phyloP scores from a whole-genome alignment of 768 basidiomycete species.

The Amanita jacksonii region DNA sequence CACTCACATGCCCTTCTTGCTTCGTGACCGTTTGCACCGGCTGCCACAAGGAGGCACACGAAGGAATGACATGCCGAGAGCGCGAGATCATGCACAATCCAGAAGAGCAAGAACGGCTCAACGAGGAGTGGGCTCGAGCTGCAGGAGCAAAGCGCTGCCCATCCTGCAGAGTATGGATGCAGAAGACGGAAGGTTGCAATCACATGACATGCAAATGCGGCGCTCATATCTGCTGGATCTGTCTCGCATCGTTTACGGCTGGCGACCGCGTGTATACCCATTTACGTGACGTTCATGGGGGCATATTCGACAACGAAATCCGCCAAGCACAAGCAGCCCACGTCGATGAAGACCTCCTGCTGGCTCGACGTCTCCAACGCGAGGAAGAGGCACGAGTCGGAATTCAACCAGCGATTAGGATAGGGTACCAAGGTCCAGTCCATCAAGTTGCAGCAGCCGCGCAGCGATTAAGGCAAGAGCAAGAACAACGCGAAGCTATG shows the following conservation, averaged over 20 bases:
- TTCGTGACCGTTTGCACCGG: slow-evolving; percentile 37
- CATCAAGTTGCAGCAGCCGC: too few species aligned
- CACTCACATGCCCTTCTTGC: slow-evolving; percentile 43
- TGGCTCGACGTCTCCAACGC: neutral
- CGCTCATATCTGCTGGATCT: slow-evolving; percentile 47
- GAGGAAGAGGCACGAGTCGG: neutral
- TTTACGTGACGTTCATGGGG: slow-evolving; percentile 17
- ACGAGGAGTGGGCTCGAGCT: slow-evolving; percentile 28
- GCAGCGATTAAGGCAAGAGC: neutral
- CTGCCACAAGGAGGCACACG: slow-evolving; percentile 42
- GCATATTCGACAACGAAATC: neutral
- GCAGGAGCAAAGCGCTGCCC: slow-evolving; percentile 40
- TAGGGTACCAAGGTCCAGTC: neutral
- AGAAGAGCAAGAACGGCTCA: slow-evolving; percentile 32
- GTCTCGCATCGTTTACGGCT: slow-evolving; percentile 30
- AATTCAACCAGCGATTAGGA: neutral
- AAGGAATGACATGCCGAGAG: slow-evolving; percentile 41
- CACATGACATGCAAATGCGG: slow-evolving; percentile 45
- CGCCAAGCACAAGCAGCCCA: neutral
- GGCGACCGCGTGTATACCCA: slow-evolving; percentile 21
- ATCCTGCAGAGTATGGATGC: slow-evolving; percentile 31
- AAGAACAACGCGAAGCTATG: too few species aligned
- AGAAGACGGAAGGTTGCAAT: slow-evolving; percentile 47
- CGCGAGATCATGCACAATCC: slow-evolving; percentile 21
- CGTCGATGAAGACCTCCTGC: neutral